Evolutionary conservation across 78 protist species (phyloP).

Genomic region (Isochrysis galbana): DNA sequence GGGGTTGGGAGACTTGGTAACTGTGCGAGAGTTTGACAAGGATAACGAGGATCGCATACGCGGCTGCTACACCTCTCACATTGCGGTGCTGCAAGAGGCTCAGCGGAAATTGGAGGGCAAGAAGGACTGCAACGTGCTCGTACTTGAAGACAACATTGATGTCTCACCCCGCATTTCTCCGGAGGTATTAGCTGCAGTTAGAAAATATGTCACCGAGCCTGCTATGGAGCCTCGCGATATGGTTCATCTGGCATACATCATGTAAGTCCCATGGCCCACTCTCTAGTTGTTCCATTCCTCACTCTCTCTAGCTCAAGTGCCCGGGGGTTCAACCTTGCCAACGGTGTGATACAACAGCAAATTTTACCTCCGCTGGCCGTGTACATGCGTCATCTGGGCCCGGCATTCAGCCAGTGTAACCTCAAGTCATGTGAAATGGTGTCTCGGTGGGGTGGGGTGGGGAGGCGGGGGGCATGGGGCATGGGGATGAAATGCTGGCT

Average conservation of each 20-base stretch:
- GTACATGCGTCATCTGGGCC: no score
- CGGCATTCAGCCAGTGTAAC: no score
- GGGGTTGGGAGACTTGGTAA: neutral
- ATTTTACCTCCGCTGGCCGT: no score
- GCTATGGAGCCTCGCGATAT: neutral
- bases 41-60: neutral
- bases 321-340: no score
- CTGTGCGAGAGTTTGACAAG: neutral
- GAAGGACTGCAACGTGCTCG: neutral
- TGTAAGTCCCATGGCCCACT: neutral
- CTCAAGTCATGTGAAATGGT: no score
- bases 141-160: neutral
- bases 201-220: neutral
- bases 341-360: no score
- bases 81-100: conserved; percentile 3
- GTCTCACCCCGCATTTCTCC: neutral
- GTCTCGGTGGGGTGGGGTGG: no score
- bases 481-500: no score
- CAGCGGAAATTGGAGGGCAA: neutral
- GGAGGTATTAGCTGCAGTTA: neutral
- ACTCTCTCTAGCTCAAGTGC: no score
- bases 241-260: conserved; percentile 20
- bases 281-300: no score
- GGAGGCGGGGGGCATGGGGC: no score
- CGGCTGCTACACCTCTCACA: conserved; percentile 10